Evolutionary conservation across 2,329 filamentous ascomycete genomes (phyloP), one percentile per base, ranked within the genome.

Genomic region (Emmonsiellopsis sp.): DNA sequence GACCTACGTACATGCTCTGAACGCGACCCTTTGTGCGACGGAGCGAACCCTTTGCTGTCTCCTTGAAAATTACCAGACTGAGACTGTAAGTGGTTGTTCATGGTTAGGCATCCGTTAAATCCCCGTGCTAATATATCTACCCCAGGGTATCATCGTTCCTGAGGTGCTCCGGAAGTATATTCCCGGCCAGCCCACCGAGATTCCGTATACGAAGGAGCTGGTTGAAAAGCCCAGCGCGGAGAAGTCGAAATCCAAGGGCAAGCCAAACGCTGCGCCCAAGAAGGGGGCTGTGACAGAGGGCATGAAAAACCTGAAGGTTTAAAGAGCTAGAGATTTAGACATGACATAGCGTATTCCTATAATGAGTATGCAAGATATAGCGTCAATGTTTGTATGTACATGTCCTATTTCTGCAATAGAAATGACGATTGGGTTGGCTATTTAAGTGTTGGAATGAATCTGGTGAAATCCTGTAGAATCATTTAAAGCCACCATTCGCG

Each of bases 1-100:
- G 81, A 86, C 89, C 61, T 98, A 96, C 68, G 91, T 95, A 39
- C 93, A 98, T 72, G 88, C 87, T 42, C 77, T 96, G 56, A 96
- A 96, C 74, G 87, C 87, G 57, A 95, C 87, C 17, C 77, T 96
- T 40, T 92, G 87, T 70, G 92, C 92, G 14, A 96, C 92, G 1
- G 91, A 95, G 67, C 82, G 92, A 67, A 89, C 92, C 0, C 78
- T 97, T 49, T 97, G 93, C 79, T 96, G 92, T 68, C 78, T 98
- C 43, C 80, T 98, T 40, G 93, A 98, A 74, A 98, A 97, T 74
- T 97, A 92, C 72, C 93, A 98, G 76, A 93, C 85, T 0, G 84
- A 90, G 65, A 87, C 92, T 61, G 85, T 85, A 72, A 71, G 80
- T 69, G 5, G 21, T 9, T 37, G 8, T 17, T 34, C 8, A 31